phyloP scores from a whole-genome alignment of 1,284 basidiomycete species.

The Ceratobasidium sp. region DNA sequence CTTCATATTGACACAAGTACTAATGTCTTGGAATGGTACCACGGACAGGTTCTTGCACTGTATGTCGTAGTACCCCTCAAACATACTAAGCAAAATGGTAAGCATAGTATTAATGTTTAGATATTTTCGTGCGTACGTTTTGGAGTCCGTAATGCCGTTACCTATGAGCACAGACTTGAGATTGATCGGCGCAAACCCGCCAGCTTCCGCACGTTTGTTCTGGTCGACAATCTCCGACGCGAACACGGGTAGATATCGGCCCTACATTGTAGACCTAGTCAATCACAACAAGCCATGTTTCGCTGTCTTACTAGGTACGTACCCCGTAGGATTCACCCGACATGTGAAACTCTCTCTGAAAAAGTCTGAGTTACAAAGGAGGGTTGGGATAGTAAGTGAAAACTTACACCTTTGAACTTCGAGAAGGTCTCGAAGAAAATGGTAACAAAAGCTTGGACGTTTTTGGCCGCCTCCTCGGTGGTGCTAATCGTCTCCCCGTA shows the following conservation, averaged over 20 bases:
- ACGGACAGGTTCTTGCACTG: conserved; percentile 47
- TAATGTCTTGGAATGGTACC: conserved; percentile 63
- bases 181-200: conserved; percentile 75
- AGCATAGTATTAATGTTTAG: background rate
- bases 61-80: conserved; percentile 49
- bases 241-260: conserved; percentile 84
- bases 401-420: conserved; percentile 40
- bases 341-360: conserved; percentile 63
- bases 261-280: background rate
- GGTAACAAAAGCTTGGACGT: conserved; percentile 71
- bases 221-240: conserved; percentile 81
- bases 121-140: conserved; percentile 27
- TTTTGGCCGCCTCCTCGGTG: conserved; percentile 74
- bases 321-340: conserved; percentile 74
- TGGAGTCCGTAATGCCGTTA: conserved; percentile 56
- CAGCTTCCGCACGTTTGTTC: conserved; percentile 65
- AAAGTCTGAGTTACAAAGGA: background rate
- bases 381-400: background rate
- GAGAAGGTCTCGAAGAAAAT: conserved; percentile 78
- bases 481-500: conserved; percentile 70
- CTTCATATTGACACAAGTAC: conserved; percentile 58
- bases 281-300: background rate
- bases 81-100: conserved; percentile 43
- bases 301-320: conserved; percentile 50
- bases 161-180: conserved; percentile 82